These are phyloP conservation scores for Cercospora sp. DNA, from an alignment of 2,329 filamentous ascomycete genomes.

Conservation along the genomic window DNA sequence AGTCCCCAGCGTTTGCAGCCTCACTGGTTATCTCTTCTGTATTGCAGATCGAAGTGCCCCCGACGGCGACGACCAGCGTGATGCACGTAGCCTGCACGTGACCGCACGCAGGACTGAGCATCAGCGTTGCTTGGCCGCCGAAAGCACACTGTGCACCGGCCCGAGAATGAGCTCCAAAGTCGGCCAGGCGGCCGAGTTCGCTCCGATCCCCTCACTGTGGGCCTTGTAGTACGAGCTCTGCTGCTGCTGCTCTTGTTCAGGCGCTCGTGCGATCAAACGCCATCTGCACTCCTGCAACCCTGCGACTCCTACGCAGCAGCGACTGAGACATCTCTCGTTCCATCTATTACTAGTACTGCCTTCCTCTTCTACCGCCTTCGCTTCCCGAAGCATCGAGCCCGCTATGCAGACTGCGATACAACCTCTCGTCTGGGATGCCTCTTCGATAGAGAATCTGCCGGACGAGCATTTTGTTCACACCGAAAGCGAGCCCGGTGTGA, in stretches of 20 bases:
- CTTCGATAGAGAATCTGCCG: neutral
- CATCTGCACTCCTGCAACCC: neutral
- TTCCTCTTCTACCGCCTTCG: neutral
- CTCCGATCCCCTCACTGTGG: too few species aligned
- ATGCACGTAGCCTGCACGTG: too few species aligned
- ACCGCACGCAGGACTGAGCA: too few species aligned
- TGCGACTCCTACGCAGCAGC: neutral
- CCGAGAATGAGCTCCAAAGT: too few species aligned
- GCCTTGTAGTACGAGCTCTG: too few species aligned
- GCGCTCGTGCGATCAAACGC: neutral
- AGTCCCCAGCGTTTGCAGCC: too few species aligned
- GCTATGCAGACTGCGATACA: neutral
- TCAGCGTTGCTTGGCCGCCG: too few species aligned
- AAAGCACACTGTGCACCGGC: too few species aligned
- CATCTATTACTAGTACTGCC: neutral
- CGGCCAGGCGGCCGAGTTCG: too few species aligned
- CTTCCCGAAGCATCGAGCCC: neutral
- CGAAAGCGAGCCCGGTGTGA: neutral
- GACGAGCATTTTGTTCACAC: neutral
- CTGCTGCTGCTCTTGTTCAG: neutral
- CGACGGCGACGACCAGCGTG: too few species aligned
- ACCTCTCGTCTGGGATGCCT: neutral
- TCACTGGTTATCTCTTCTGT: too few species aligned
- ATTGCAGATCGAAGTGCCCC: too few species aligned
- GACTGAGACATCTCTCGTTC: neutral